Evolutionary conservation across 2,329 filamentous ascomycete genomes (phyloP).

Genomic region (Aureobasidium zeae): DNA sequence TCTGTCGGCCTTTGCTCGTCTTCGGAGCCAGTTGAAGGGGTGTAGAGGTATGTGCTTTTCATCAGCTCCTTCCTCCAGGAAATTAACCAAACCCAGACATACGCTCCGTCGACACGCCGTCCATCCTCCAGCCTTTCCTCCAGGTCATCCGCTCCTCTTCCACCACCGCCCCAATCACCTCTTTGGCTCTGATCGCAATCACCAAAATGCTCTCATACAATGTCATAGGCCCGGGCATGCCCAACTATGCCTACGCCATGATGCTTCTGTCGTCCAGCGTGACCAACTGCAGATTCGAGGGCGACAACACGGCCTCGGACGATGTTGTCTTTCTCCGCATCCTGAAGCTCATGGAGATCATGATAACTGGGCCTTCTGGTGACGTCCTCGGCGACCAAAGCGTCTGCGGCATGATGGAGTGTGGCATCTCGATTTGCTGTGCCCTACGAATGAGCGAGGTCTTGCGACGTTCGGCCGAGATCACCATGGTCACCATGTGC

Average conservation of each 20-base stretch:
- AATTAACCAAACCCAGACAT: constrained; percentile 61
- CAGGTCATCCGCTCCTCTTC: constrained; percentile 95
- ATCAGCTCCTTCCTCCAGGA: too few relatives aligned
- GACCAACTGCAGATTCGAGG: constrained; percentile 95
- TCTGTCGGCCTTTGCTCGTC: constrained; percentile 84
- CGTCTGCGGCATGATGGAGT: constrained; percentile 99
- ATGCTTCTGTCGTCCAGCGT: constrained; percentile 89
- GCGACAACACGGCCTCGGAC: constrained; percentile 87
- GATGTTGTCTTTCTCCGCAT: constrained; percentile 94
- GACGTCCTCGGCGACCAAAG: constrained; percentile 95
- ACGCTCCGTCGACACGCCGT: constrained; percentile 75
- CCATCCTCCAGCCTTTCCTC: constrained; percentile 84
- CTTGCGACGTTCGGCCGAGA: constrained; percentile 81
- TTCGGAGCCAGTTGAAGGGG: constrained; percentile 77
- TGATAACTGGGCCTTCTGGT: constrained; percentile 88
- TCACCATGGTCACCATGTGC: constrained; percentile 97
- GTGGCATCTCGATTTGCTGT: constrained; percentile 92
- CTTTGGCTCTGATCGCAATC: constrained; percentile 82
- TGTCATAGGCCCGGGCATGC: constrained; percentile 73
- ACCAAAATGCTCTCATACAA: constrained; percentile 96
- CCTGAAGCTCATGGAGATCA: constrained; percentile 93
- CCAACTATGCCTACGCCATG: constrained; percentile 85
- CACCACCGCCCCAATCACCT: constrained; percentile 92
- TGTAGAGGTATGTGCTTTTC: constrained; percentile 69
- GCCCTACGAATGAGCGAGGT: constrained; percentile 86